phyloP scores from a whole-genome alignment of 78 protist species.

The Guillardia theta region DNA sequence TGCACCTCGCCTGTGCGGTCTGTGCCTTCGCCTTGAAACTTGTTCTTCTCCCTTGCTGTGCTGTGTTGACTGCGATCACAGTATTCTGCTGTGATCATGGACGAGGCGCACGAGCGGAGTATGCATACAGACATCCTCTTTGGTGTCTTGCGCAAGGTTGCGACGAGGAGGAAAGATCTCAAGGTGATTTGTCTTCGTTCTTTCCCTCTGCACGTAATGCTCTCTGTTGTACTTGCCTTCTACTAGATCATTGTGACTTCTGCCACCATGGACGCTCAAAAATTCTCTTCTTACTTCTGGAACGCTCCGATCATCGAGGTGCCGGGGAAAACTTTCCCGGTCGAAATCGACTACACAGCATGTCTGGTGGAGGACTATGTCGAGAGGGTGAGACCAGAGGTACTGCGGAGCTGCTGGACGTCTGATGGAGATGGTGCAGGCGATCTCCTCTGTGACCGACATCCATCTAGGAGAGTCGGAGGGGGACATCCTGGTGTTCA shows the following conservation, averaged over 20 bases:
- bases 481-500: slow-evolving; percentile 94
- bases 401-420: too few species aligned
- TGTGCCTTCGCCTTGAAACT: too few species aligned
- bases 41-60: neutral
- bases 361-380: too few species aligned
- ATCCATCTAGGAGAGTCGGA: slow-evolving; percentile 63
- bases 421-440: too few species aligned
- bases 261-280: slow-evolving; percentile 97
- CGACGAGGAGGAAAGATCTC: neutral
- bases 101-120: slow-evolving; percentile 98
- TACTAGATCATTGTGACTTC: slow-evolving; percentile 95
- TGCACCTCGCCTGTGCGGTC: too few species aligned
- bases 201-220: too few species aligned
- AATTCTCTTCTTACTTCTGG: slow-evolving; percentile 92
- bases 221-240: too few species aligned
- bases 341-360: too few species aligned
- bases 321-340: slow-evolving; percentile 96
- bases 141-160: slow-evolving; percentile 77
- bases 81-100: slow-evolving; percentile 51
- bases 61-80: neutral
- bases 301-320: slow-evolving; percentile 82
- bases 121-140: slow-evolving; percentile 46
- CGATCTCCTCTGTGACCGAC: too few species aligned
- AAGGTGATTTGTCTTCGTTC: too few species aligned
- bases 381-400: too few species aligned